Conservation (phyloP, 176 grass and related monocot genomes). For the Cocos nucifera region DNA sequence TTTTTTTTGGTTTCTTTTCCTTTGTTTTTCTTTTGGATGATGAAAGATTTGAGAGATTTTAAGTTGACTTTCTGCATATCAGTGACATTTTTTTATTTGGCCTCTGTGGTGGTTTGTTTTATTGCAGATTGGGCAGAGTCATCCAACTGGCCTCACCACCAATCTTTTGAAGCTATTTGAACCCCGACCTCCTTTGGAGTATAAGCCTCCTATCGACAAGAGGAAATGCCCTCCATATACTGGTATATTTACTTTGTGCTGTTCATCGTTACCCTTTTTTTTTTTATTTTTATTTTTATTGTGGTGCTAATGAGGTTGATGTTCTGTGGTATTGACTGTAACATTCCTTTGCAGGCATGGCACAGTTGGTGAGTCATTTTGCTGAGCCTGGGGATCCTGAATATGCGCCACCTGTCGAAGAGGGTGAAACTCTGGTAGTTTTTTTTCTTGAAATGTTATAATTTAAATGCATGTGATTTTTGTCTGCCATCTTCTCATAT, state of each 20-base stretch:
- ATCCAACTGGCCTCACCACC: constrained; percentile 72
- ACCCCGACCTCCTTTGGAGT: constrained; percentile 61
- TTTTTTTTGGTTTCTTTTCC: too few relatives aligned
- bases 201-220: constrained; percentile 76
- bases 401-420: constrained; percentile 44
- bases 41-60: too few relatives aligned
- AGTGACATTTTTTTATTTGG: too few relatives aligned
- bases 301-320: too few relatives aligned
- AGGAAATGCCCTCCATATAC: constrained; percentile 55
- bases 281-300: too few relatives aligned
- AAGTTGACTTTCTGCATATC: too few relatives aligned
- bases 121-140: constrained; percentile 72
- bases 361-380: constrained; percentile 46
- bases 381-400: constrained; percentile 47
- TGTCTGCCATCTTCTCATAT: too few relatives aligned
- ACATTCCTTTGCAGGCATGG: constrained; percentile 38
- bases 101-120: too few relatives aligned
- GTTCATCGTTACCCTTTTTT: not conserved
- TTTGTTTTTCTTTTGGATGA: too few relatives aligned
- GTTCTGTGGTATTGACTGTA: not conserved
- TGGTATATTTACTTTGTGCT: constrained; percentile 16
- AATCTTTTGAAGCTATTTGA: constrained; percentile 94
- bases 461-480: too few relatives aligned
- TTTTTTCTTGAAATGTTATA: not conserved
- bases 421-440: constrained; percentile 45